Conservation (phyloP, 352 stramenopile genomes). For the Peronospora farinosa region DNA sequence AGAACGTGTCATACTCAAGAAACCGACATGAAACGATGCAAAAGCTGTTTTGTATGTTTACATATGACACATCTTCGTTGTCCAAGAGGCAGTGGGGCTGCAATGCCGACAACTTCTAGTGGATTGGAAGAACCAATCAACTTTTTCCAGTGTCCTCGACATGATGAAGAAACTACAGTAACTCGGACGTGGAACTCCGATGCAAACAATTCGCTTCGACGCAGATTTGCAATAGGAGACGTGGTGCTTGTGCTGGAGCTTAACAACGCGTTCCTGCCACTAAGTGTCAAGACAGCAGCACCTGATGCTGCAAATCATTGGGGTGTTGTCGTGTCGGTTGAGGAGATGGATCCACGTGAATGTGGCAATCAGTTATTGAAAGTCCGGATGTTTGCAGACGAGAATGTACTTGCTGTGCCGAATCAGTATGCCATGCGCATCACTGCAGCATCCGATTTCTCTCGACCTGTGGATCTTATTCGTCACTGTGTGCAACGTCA, state of each 20-base stretch:
- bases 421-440: slow-evolving; percentile 56
- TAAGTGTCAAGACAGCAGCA: slow-evolving; percentile 28
- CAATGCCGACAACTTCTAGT: slow-evolving; percentile 1
- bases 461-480: slow-evolving; percentile 36
- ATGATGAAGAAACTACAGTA: slow-evolving; percentile 19
- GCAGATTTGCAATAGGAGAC: slow-evolving; percentile 39
- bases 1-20: slow-evolving; percentile 37
- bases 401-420: slow-evolving; percentile 42
- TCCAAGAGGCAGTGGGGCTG: slow-evolving; percentile 12
- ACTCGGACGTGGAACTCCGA: slow-evolving; percentile 14
- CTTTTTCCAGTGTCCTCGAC: slow-evolving; percentile 41
- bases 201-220: slow-evolving; percentile 30
- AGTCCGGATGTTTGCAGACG: slow-evolving; percentile 50
- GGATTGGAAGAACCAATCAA: slow-evolving; percentile 25
- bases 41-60: slow-evolving; percentile 52
- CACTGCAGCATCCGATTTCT: slow-evolving; percentile 30
- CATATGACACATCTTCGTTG: slow-evolving; percentile 47
- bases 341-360: slow-evolving; percentile 39
- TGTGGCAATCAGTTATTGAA: slow-evolving; percentile 51
- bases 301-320: slow-evolving; percentile 48
- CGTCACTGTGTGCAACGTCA: slow-evolving; percentile 52
- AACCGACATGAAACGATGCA: slow-evolving; percentile 43
- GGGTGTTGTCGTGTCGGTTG: slow-evolving; percentile 43
- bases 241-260: slow-evolving; percentile 68
- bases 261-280: slow-evolving; percentile 46